A percentile compares a stretch with the other conserved stretches of the same genome.
Evolutionary conservation across 495 filamentous ascomycete species (phyloP).

Genomic region (Penicillium canariense): DNA sequence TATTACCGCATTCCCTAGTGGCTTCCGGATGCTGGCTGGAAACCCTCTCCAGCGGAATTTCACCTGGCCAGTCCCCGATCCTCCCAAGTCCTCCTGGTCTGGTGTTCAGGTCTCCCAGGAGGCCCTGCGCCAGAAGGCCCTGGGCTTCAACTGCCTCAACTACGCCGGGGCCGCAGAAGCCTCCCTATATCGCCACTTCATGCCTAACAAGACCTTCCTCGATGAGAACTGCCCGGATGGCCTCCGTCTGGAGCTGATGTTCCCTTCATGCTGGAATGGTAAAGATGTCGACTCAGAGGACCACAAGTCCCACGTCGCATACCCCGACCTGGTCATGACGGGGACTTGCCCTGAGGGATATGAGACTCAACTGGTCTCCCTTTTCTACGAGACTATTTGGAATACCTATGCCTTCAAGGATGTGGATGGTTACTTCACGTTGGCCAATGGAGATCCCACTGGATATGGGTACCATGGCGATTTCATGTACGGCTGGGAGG

Average conservation of each 20-base stretch:
- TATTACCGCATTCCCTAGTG: slow-evolving; percentile 71
- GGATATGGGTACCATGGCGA: slow-evolving; percentile 85
- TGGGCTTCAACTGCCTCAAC: slow-evolving; percentile 93
- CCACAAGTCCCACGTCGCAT: slow-evolving; percentile 74
- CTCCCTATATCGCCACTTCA: slow-evolving; percentile 72
- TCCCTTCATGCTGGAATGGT: slow-evolving; percentile 91
- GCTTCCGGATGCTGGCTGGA: slow-evolving; percentile 86
- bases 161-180: slow-evolving; percentile 60
- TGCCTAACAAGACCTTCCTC: slow-evolving; percentile 76
- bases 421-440: slow-evolving; percentile 67
- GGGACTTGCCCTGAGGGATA: slow-evolving; percentile 76
- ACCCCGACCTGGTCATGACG: slow-evolving; percentile 69
- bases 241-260: slow-evolving; percentile 79
- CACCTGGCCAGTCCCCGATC: slow-evolving; percentile 65
- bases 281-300: slow-evolving; percentile 57
- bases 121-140: slow-evolving; percentile 71
- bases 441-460: slow-evolving; percentile 78
- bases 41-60: slow-evolving; percentile 68
- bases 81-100: slow-evolving; percentile 69
- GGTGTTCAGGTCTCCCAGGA: slow-evolving; percentile 57
- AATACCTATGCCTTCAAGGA: slow-evolving; percentile 67
- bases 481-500: slow-evolving; percentile 81
- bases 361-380: slow-evolving; percentile 63
- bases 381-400: slow-evolving; percentile 91
- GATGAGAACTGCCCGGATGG: slow-evolving; percentile 75